Base-by-base conservation (phyloP, 2,329 filamentous ascomycete species). In the Cladophialophora immunda region DNA sequence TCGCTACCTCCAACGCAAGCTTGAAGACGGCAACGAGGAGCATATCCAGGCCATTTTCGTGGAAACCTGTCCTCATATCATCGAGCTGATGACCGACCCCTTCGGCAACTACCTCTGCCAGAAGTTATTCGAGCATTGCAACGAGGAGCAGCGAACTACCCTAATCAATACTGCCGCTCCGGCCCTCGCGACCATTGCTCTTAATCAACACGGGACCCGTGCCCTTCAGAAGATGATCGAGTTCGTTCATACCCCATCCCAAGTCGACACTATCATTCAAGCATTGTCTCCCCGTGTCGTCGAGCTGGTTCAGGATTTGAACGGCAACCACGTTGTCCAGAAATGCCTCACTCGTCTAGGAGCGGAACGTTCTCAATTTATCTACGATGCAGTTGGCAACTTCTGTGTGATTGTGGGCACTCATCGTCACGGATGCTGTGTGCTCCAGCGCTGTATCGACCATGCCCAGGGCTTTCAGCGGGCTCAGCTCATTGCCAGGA, bases 161-260 rank as follows among this genome's bases (percentile, higher is more conserved):
- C 87, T 99, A 69, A 96, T 99, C 74, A 89, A 94, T 79, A 97
- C 97, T 74, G 93, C 95, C 47, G 89, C 93, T 19, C 86, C 89
- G 61, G 90, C 94, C 70, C 92, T 99, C 84, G 93, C 97, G 27
- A 90, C 90, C 74, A 97, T 99, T 76, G 95, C 95, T 29, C 84
- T 98, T 67, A 98, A 99, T 81, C 94, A 97, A 82, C 95, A 99
- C 78, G 95, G 95, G 73, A 99, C 95, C 66, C 90, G 95, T 62
- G 95, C 95, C 70, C 83, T 99, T 66, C 95, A 99, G 83, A 99
- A 98, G 86, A 99, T 99, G 95, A 99, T 99, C 72, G 95, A 99
- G 81, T 96, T 92, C 78, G 92, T 99, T 75, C 92, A 90, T 60
- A 96, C 92, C 29, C 86, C 89, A 2, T 89, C 91, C 75, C 95